Evolutionary conservation across 164 flowering plant genomes (phyloP), one percentile per base, ranked within the genome.

Genomic region (Echeveria elegans): DNA sequence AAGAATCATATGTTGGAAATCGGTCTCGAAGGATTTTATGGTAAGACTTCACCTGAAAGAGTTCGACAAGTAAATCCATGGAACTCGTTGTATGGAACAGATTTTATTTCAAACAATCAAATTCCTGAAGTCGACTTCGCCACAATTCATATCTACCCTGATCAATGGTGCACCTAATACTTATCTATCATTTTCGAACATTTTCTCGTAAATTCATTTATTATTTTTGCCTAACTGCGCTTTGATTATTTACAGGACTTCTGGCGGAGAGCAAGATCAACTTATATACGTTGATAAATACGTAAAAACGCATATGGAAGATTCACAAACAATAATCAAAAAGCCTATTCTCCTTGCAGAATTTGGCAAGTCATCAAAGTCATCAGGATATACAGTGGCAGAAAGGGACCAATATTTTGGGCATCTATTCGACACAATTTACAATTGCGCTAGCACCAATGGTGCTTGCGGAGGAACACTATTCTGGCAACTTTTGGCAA

Each of bases 11-110:
- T 82, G 16, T 61, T 85, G 8, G 88, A 82, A 76, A 65, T 82
- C 38, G 86, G 88, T 5, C 79, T 81, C 4, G 85, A 85, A 68
- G 86, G 88, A 31, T 85, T 80, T 52, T 85, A 81, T 61, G 83
- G 86, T 15, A 70, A 72, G 45, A 74, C 87, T 11, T 14, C 31
- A 31, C 70, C 48, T 15, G 53, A 48, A 31, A 75, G 45, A 66
- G 69, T 69, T 69, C 72, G 76, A 37, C 61, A 56, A 56, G 61
- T 56, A 56, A 56, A 56, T 56, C 61, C 61, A 19, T 41, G 14
- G 34, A 79, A 83, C 68, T 82, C 83, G 6, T 21, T 41, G 28
- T 68, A 66, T 6, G 32, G 50, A 38, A 72, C 83, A 26, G 83
- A 83, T 73, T 81, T 83, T 71, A 74, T 83, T 58, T 32, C 82